Evolutionary conservation across 306 rosid species (phyloP).

Genomic region (Abrus pulchellus): DNA sequence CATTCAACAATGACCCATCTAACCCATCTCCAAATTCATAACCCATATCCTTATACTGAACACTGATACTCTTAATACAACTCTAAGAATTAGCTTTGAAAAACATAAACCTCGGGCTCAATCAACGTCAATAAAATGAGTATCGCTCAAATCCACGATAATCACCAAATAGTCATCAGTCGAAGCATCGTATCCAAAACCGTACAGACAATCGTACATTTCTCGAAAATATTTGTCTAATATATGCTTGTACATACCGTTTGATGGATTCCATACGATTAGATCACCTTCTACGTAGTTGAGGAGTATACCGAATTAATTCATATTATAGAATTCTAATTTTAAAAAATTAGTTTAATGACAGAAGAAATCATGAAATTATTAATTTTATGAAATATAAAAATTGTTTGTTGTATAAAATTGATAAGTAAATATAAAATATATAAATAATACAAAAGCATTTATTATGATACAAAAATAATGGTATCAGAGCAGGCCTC

Average conservation of each 20-base stretch:
- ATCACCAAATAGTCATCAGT: neutral
- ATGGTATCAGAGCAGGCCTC: no score
- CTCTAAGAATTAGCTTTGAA: constrained; percentile 2
- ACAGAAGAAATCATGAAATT: no score
- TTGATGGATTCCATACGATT: constrained; percentile 9
- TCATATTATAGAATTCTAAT: no score
- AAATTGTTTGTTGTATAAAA: no score
- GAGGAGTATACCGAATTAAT: neutral
- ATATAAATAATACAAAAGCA: no score
- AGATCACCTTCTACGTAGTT: neutral
- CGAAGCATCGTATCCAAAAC: constrained; percentile 2
- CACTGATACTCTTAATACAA: neutral
- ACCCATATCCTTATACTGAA: no score
- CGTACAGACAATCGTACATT: neutral
- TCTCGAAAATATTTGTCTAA: accelerated
- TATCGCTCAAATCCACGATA: neutral
- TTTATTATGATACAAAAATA: no score
- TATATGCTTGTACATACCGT: neutral
- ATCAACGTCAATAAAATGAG: accelerated
- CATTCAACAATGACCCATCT: neutral
- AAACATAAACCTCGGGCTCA: neutral
- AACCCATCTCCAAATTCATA: no score
- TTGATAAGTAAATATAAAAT: no score
- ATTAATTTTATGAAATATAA: no score
- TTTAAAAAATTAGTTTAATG: no score